These are phyloP conservation scores for Chrysoporthe cubensis DNA, from an alignment of 2,329 filamentous ascomycete species.

Conservation along the genomic window DNA sequence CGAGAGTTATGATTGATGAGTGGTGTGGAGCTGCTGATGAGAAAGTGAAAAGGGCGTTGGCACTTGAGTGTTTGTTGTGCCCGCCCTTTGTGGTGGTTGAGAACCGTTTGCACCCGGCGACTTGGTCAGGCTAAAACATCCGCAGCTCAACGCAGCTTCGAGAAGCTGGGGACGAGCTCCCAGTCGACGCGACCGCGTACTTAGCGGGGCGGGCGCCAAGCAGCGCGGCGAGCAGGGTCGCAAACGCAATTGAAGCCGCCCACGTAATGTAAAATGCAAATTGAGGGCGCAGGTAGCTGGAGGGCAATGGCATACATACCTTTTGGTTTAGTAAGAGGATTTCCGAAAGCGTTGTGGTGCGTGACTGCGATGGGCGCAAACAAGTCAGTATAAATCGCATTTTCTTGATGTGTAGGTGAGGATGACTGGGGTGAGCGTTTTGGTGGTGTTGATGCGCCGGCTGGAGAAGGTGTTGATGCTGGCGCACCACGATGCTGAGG, in stretches of 20 bases:
- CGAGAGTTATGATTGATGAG: not conserved
- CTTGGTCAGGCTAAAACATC: constrained; percentile 12
- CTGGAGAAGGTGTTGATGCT: constrained; percentile 27
- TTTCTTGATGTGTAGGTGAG: constrained; percentile 1
- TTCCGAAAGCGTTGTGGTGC: constrained; percentile 32
- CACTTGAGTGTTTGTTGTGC: not conserved
- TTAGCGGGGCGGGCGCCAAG: constrained; percentile 18
- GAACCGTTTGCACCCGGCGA: not conserved
- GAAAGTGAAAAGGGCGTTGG: not conserved
- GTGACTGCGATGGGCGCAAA: constrained; percentile 34
- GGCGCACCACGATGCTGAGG: constrained; percentile 24
- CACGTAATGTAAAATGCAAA: constrained; percentile 38
- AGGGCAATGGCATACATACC: constrained; percentile 41
- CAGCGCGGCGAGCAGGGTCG: constrained; percentile 33
- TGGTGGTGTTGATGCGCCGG: constrained; percentile 30
- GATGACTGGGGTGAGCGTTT: constrained; percentile 11
- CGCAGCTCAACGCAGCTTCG: constrained; percentile 15
- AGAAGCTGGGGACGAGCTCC: constrained; percentile 16
- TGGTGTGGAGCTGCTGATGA: not conserved
- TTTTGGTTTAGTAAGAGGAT: constrained; percentile 33
- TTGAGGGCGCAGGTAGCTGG: constrained; percentile 41
- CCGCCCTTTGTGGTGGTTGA: not conserved
- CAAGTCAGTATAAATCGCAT: constrained; percentile 18
- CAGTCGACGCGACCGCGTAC: constrained; percentile 14
- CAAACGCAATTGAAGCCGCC: constrained; percentile 45